Percentiles rank a stretch among this genome's conserved stretches.
Conservation (phyloP, 192 early-diverging fungal genomes). For the Gryganskiella cystojenkinii region DNA sequence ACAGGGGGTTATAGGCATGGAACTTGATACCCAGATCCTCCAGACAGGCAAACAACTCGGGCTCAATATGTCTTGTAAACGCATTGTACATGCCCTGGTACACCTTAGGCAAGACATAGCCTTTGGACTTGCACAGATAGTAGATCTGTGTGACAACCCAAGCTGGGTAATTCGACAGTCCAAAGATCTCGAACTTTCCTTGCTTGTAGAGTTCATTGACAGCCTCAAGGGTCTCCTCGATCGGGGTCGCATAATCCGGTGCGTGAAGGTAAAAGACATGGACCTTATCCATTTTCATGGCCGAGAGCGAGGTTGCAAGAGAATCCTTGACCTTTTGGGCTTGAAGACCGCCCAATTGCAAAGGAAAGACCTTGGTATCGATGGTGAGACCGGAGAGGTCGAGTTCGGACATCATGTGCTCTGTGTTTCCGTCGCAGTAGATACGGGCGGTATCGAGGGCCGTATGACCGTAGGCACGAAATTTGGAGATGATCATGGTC, state of each 20-base stretch:
- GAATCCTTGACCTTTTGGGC: conserved; percentile 51
- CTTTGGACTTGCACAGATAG: conserved; percentile 47
- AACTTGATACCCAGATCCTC: conserved; percentile 67
- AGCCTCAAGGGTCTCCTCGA: conserved; percentile 62
- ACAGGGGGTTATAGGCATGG: conserved; percentile 74
- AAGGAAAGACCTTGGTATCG: conserved; percentile 38
- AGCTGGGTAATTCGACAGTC: conserved; percentile 49
- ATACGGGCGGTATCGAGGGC: conserved; percentile 56
- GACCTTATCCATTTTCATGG: conserved; percentile 60
- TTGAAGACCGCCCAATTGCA: conserved; percentile 44
- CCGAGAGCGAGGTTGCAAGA: conserved; percentile 55
- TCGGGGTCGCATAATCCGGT: conserved; percentile 67
- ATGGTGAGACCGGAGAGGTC: conserved; percentile 29
- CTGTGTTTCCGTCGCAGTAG: conserved; percentile 68
- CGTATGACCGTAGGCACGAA: conserved; percentile 22
- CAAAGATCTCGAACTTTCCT: conserved; percentile 60
- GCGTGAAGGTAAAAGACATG: conserved; percentile 77
- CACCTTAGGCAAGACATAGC: conserved; percentile 48
- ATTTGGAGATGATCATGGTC: conserved; percentile 23
- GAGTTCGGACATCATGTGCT: conserved; percentile 45
- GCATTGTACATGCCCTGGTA: conserved; percentile 58
- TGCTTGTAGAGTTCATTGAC: conserved; percentile 67
- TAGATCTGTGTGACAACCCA: conserved; percentile 52
- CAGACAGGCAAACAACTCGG: conserved; percentile 70
- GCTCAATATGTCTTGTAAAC: conserved; percentile 58